Evolutionary conservation across 805 yeast genomes (phyloP), one percentile per base, ranked within the genome.

Genomic region (Wickerhamomyces rabaulensis): DNA sequence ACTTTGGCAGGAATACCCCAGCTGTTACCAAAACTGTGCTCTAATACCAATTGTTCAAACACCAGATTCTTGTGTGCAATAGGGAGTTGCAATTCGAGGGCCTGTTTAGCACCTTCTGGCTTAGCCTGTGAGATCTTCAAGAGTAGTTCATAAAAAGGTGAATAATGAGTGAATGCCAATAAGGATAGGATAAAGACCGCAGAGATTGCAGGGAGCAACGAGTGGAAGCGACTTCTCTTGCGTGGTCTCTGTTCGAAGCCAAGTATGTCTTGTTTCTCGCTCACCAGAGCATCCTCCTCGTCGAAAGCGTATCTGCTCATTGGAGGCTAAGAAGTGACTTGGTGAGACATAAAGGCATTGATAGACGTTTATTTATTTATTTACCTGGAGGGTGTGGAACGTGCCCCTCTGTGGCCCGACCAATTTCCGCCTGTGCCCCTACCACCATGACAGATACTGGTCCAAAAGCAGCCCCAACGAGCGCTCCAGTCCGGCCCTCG

Each of bases 1-100:
- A 55, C 65, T 7, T 65, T 59, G 7, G 71, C 74, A 0, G 87
- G 85, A 21, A 61, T 59, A 15, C 86, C 87, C 80, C 84, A 82
- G 0, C 80, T 74, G 54, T 75, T 64, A 2, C 76, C 87, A 64
- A 82, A 83, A 1, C 72, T 62, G 54, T 75, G 71, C 36, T 69
- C 63, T 20, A 82, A 52, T 17, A 82, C 54, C 2, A 55, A 43
- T 19, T 70, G 68, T 3, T 71, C 60, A 50, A 65, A 64, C 1
- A 80, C 75, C 21, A 50, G 39, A 39, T 58, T 49, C n/a, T 47
- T 39, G 37, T 56, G 54, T 0, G 43, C 27, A 6, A 56, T 47
- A 15, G 63, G 63, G 3, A 58, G 45, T 23, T 52, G 50, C 25
- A 59, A 43, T 44, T 58, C 63, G 40, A 59, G 56, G 2, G 60